These are phyloP conservation scores for Quercus alba DNA, from an alignment of 306 rosid genomes.

Conservation along the genomic window DNA sequence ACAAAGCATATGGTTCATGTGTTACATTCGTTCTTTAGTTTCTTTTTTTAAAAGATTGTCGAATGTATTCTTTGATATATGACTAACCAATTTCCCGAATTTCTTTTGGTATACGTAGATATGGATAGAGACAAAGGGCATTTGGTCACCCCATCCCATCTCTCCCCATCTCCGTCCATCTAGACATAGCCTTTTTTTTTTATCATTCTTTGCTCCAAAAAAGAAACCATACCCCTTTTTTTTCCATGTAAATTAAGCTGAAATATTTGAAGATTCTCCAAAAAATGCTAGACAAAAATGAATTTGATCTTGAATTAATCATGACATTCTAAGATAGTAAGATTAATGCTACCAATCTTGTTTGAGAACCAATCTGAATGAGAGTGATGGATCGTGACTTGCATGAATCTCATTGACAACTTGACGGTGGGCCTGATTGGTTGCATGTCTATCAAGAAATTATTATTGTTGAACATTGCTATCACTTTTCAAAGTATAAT, in stretches of 20 bases:
- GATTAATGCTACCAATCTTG: background rate
- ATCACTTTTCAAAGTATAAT: background rate
- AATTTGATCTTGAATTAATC: background rate
- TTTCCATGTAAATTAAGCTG: background rate
- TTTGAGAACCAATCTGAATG: background rate
- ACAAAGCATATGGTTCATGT: constrained; percentile 12
- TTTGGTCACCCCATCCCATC: too few relatives aligned
- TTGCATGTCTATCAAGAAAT: background rate
- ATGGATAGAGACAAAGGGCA: too few relatives aligned
- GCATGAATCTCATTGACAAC: background rate
- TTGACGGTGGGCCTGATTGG: background rate
- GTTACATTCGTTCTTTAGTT: background rate
- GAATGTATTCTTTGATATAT: constrained; percentile 1
- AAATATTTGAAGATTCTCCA: background rate
- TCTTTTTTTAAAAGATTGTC: background rate
- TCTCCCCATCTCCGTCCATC: too few relatives aligned
- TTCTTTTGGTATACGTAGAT: background rate
- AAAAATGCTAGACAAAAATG: background rate
- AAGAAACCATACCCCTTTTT: too few relatives aligned
- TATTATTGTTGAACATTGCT: background rate
- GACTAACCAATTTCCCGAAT: background rate
- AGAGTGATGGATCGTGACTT: background rate
- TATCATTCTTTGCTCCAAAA: too few relatives aligned
- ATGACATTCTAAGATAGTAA: background rate
- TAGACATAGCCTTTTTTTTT: too few relatives aligned